Conservation (phyloP, 768 basidiomycete genomes). For the Mycena chlorophos region DNA sequence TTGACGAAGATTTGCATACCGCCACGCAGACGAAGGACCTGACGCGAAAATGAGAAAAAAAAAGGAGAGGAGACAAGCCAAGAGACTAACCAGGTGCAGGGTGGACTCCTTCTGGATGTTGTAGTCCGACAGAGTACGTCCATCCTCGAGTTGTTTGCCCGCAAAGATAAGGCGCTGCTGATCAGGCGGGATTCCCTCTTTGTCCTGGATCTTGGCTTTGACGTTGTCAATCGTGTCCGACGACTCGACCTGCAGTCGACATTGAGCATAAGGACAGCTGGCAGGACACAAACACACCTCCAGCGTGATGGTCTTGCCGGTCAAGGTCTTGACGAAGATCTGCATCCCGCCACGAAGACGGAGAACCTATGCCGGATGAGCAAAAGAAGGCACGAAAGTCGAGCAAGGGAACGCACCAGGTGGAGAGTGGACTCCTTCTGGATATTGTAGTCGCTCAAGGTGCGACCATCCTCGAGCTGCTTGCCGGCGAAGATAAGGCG, state of each 20-base stretch:
- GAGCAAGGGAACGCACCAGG: too few species aligned
- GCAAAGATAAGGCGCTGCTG: conserved; percentile 92
- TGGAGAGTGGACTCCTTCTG: too few species aligned
- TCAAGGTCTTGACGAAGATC: conserved; percentile 85
- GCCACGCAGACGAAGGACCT: conserved; percentile 62
- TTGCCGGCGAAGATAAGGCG: conserved; percentile 92
- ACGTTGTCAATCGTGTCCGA: conserved; percentile 94
- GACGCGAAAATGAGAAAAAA: background rate
- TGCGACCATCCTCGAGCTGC: conserved; percentile 89
- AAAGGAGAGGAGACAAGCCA: background rate
- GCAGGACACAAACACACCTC: too few species aligned
- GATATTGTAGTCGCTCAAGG: conserved; percentile 87
- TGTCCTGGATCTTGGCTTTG: conserved; percentile 79
- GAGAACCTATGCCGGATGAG: too few species aligned
- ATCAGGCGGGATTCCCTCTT: conserved; percentile 81
- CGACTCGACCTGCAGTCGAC: too few species aligned
- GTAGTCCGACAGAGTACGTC: conserved; percentile 83
- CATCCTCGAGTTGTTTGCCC: conserved; percentile 93
- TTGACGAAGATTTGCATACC: conserved; percentile 76
- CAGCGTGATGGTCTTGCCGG: conserved; percentile 89
- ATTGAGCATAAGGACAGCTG: too few species aligned
- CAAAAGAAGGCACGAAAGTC: too few species aligned
- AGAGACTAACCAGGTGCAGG: conserved; percentile 53
- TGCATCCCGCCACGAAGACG: conserved; percentile 91
- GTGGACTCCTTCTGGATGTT: conserved; percentile 84